These are phyloP conservation scores for Aspergillus sclerotiicarbonarius DNA, from an alignment of 495 filamentous ascomycete species.

Conservation along the genomic window DNA sequence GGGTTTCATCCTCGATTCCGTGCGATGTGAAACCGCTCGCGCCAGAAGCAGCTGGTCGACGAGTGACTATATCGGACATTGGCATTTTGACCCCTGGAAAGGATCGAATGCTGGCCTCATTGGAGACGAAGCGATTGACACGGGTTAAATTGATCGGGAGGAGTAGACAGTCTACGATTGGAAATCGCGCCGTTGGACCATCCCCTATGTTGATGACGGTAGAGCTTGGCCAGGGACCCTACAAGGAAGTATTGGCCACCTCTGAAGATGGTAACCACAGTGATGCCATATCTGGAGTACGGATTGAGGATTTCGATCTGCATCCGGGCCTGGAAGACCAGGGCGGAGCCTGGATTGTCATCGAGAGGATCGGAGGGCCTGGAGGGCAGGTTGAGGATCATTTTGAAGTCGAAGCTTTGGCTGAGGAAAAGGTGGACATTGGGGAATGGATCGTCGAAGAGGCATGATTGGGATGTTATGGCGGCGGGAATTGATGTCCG, in stretches of 20 bases:
- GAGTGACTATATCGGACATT: slow-evolving; percentile 51
- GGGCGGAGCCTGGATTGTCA: slow-evolving; percentile 70
- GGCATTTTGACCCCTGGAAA: slow-evolving; percentile 51
- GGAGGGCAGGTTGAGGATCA: slow-evolving; percentile 50
- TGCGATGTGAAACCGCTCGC: slow-evolving; percentile 55
- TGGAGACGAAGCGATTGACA: slow-evolving; percentile 56
- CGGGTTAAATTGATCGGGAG: slow-evolving; percentile 53
- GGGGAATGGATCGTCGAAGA: slow-evolving; percentile 53
- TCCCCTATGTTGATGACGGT: slow-evolving; percentile 63
- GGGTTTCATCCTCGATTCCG: slow-evolving; percentile 59
- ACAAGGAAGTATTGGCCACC: slow-evolving; percentile 57
- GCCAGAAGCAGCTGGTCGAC: slow-evolving; percentile 65
- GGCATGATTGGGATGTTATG: slow-evolving; percentile 18
- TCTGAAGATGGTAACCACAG: slow-evolving; percentile 64
- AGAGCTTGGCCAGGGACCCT: slow-evolving; percentile 67
- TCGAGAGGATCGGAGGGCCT: slow-evolving; percentile 66
- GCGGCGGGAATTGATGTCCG: not conserved
- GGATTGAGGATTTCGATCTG: slow-evolving; percentile 70
- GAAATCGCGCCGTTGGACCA: slow-evolving; percentile 36
- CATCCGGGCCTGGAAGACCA: slow-evolving; percentile 48
- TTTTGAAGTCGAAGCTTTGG: slow-evolving; percentile 66
- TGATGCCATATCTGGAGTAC: slow-evolving; percentile 64
- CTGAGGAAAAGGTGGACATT: slow-evolving; percentile 62
- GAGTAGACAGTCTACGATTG: slow-evolving; percentile 37
- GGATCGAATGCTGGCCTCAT: slow-evolving; percentile 49